Base-by-base conservation (phyloP, 441 rosid species). In the Rhodomyrtus psidioides region DNA sequence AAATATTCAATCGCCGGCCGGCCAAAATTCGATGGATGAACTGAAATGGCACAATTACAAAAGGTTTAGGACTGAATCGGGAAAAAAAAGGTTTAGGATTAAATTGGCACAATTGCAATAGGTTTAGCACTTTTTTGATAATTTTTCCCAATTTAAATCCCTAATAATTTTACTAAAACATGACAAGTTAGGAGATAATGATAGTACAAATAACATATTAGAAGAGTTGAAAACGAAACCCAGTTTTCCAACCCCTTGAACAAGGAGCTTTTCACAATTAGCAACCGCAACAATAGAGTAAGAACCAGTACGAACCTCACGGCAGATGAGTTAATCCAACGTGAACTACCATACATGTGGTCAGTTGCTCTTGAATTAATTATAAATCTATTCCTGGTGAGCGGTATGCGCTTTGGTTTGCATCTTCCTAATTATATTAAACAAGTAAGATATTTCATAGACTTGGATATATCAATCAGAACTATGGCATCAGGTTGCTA, bases 341-440 rank as follows among this genome's bases (percentile, higher is more conserved):
- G 7, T 4, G 60, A 57, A 57, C 27, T 57, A 10, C 1, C 3
- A 3, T 3, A 26, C n/a, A 57, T 57, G 16, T 57, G 28, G 3
- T 57, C 28, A 12, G 28, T 12, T 57, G 16, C 28, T 26, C 28
- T 6, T 5, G 28, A 57, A 57, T 26, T 27, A 57, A 57, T 57
- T 57, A 57, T 57, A 26, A 57, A 57, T 51, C 13, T 51, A 15
- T 51, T 4, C 53, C 53, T 51, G 1, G 53, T 12, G 34, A 14
- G 34, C 5, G 1, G 1, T 59, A 9, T 6, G 16, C 7, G 4
- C 30, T n/a, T 0, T n/a, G 0, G 14, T n/a, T n/a, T 57, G 16
- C 60, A 57, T 57, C 16, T 5, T 26, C 60, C 16, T 57, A 57
- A 26, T 12, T 57, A 27, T n/a, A 58, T 58, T n/a, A 26, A 58